Evolutionary conservation across 163 green algal species (phyloP).

Genomic region (Trebouxiophyceae sp.): DNA sequence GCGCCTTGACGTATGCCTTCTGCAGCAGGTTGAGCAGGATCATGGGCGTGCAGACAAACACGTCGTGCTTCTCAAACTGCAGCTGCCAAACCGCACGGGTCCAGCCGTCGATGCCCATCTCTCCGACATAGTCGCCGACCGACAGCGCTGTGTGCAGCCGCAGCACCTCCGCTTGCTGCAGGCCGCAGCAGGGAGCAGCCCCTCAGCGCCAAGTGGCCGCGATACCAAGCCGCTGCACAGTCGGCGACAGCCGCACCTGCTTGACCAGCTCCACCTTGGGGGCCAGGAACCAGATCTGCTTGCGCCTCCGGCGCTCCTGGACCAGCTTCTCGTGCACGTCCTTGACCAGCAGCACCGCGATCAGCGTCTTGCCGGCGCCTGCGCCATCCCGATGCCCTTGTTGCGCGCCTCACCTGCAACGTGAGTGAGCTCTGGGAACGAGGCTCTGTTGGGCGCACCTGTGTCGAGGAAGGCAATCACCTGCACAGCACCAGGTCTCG

Average conservation of each 20-base stretch:
- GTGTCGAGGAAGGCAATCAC: slow-evolving; percentile 50
- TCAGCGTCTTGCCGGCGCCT: slow-evolving; percentile 52
- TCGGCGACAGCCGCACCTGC: no score
- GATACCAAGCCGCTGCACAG: no score
- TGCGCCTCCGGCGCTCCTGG: not conserved
- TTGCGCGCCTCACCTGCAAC: not conserved
- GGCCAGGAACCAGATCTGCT: slow-evolving; percentile 41
- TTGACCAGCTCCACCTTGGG: slow-evolving; percentile 38
- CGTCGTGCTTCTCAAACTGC: slow-evolving; percentile 21
- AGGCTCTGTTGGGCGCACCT: slow-evolving; percentile 12
- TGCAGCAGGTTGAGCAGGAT: slow-evolving; percentile 47
- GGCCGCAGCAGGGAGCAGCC: not conserved
- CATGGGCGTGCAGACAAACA: slow-evolving; percentile 48
- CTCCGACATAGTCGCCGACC: slow-evolving; percentile 27
- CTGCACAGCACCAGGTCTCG: slow-evolving; percentile 18
- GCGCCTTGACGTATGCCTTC: slow-evolving; percentile 30
- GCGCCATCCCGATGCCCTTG: not conserved
- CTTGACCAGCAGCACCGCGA: slow-evolving; percentile 49
- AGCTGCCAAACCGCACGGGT: slow-evolving; percentile 21
- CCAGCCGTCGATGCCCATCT: slow-evolving; percentile 36
- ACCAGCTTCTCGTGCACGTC: slow-evolving; percentile 5
- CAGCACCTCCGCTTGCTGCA: slow-evolving; percentile 48
- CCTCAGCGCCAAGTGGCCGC: no score
- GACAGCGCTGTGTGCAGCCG: slow-evolving; percentile 18
- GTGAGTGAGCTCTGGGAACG: not conserved